phyloP scores from a whole-genome alignment of 768 basidiomycete genomes.

The Leccinum fibrillosum region DNA sequence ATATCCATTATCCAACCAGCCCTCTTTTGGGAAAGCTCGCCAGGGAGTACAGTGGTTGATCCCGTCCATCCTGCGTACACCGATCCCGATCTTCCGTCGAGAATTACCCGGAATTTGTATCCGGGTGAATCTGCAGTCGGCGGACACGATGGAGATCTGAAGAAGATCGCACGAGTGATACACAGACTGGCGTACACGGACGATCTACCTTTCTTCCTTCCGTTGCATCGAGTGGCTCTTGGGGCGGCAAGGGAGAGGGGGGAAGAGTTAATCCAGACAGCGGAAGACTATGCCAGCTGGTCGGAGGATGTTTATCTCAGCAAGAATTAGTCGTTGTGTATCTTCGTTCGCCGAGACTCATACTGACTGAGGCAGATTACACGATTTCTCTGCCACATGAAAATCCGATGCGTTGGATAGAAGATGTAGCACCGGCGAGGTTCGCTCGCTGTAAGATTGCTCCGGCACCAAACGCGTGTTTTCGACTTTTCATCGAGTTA shows the following conservation, averaged over 20 bases:
- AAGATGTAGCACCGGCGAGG: too few relatives aligned
- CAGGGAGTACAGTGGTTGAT: background rate
- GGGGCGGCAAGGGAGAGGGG: conserved; percentile 22
- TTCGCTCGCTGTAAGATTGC: too few relatives aligned
- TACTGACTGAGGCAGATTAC: too few relatives aligned
- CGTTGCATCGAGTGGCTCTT: conserved; percentile 22
- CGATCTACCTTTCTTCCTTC: conserved; percentile 25
- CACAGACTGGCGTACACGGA: conserved; percentile 19
- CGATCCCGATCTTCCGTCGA: conserved; percentile 17
- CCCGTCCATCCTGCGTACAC: conserved; percentile 22
- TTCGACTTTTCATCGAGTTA: background rate
- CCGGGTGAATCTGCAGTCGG: conserved; percentile 6
- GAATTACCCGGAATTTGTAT: conserved; percentile 8
- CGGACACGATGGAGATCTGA: conserved; percentile 16
- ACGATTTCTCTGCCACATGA: too few relatives aligned
- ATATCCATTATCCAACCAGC: conserved; percentile 26
- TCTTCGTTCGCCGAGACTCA: too few relatives aligned
- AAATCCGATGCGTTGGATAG: too few relatives aligned
- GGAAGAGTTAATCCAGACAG: conserved; percentile 19
- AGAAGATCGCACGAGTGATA: conserved; percentile 22
- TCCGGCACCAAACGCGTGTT: conserved; percentile 8
- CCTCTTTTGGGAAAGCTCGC: conserved; percentile 17
- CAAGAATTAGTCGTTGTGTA: background rate
- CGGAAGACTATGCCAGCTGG: conserved; percentile 27
- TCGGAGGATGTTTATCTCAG: conserved; percentile 24